phyloP scores from a whole-genome alignment of 1,284 basidiomycete genomes.

The Marasmius fiardii region DNA sequence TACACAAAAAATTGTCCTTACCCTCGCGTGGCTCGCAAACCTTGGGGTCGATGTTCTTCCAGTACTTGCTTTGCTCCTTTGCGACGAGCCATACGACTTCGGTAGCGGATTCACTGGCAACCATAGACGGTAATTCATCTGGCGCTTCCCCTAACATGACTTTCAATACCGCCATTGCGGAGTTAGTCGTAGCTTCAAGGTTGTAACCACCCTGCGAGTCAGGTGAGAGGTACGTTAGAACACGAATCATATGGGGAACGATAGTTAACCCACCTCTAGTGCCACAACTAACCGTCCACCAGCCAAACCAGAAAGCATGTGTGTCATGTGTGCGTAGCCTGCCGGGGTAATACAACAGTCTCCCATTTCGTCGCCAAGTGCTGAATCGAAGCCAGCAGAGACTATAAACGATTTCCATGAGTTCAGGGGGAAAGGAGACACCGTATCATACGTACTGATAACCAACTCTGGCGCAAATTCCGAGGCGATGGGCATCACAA shows the following conservation, averaged over 20 bases:
- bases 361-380: slow-evolving; percentile 88
- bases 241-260: not conserved
- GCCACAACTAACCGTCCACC: slow-evolving; percentile 89
- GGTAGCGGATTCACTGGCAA: slow-evolving; percentile 75
- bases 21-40: slow-evolving; percentile 80
- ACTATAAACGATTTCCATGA: slow-evolving; percentile 46
- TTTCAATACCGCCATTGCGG: slow-evolving; percentile 83
- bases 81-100: slow-evolving; percentile 89
- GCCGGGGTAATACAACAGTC: slow-evolving; percentile 87
- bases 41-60: slow-evolving; percentile 83
- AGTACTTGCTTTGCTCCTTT: slow-evolving; percentile 84
- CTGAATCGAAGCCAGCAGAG: slow-evolving; percentile 97
- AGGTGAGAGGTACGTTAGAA: slow-evolving; percentile 3
- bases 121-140: slow-evolving; percentile 64
- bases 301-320: slow-evolving; percentile 88
- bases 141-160: slow-evolving; percentile 87
- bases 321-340: slow-evolving; percentile 99
- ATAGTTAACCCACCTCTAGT: slow-evolving; percentile 69
- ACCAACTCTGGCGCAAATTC: slow-evolving; percentile 97
- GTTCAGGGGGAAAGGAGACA: not conserved
- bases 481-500: slow-evolving; percentile 96
- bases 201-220: slow-evolving; percentile 87
- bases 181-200: slow-evolving; percentile 83
- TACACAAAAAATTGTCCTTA: slow-evolving; percentile 18
- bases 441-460: slow-evolving; percentile 63